phyloP scores from a whole-genome alignment of 2,329 filamentous ascomycete species.

The Didymella glomerata region DNA sequence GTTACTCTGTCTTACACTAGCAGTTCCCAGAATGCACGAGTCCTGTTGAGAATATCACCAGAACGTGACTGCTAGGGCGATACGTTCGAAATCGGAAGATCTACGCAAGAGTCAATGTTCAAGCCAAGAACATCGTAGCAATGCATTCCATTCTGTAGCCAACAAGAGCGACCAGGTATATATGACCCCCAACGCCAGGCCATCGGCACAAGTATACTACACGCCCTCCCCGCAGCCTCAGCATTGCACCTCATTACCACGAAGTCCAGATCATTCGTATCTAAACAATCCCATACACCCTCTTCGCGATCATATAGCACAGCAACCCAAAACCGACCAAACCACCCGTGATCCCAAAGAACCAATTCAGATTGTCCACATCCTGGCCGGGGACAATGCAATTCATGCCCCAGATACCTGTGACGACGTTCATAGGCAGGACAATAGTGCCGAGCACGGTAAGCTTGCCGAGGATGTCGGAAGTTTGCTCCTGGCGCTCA shows the following conservation, averaged over 20 bases:
- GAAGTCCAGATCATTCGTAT: not conserved
- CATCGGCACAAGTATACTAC: not conserved
- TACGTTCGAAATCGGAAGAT: too few species aligned
- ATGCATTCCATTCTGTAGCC: not conserved
- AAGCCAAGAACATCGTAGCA: not conserved
- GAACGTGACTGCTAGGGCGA: too few species aligned
- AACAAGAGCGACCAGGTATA: not conserved
- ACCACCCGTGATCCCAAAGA: slow-evolving; percentile 71
- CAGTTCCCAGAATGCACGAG: too few species aligned
- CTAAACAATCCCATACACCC: slow-evolving; percentile 57
- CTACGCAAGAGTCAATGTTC: too few species aligned
- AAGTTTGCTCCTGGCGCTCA: slow-evolving; percentile 93
- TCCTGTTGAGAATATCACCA: too few species aligned
- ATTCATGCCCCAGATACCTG: slow-evolving; percentile 98
- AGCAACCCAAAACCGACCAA: slow-evolving; percentile 79
- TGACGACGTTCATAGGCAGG: slow-evolving; percentile 98
- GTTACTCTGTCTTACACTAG: too few species aligned
- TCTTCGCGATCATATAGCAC: slow-evolving; percentile 84
- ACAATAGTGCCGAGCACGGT: slow-evolving; percentile 97
- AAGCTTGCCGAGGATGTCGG: slow-evolving; percentile 91
- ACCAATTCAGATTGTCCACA: slow-evolving; percentile 69
- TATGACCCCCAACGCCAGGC: slow-evolving; percentile 4
- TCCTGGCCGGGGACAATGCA: slow-evolving; percentile 89
- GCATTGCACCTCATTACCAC: not conserved
- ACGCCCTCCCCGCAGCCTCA: not conserved